Evolutionary conservation across 2,329 filamentous ascomycete species (phyloP).

Genomic region (Trichoderma afroharzianum): DNA sequence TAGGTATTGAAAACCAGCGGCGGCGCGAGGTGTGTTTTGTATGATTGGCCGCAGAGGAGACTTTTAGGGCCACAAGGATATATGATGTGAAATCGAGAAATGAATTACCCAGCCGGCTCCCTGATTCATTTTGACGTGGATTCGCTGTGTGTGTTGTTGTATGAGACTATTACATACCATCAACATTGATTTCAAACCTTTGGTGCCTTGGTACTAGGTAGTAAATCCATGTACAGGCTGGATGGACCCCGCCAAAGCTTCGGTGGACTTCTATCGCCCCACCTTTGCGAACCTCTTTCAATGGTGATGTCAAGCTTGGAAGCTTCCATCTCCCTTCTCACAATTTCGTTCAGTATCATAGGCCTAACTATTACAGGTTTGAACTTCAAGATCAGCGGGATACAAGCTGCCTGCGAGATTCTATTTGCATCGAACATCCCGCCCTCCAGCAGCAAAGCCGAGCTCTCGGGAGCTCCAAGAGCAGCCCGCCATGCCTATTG

Average conservation of each 20-base stretch:
- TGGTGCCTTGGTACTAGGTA: background rate
- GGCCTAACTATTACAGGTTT: background rate
- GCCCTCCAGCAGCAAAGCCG: background rate
- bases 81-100: background rate
- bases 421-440: background rate
- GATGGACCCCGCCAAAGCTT: constrained; percentile 12
- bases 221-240: background rate
- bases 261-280: constrained; percentile 14
- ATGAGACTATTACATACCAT: background rate
- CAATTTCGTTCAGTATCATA: background rate
- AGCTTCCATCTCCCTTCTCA: background rate
- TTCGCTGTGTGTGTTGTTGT: background rate
- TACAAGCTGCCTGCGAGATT: background rate
- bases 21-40: background rate
- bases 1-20: background rate
- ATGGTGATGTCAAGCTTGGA: background rate
- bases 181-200: background rate
- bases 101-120: background rate
- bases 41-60: background rate
- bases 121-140: background rate
- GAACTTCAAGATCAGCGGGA: background rate
- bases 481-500: constrained; percentile 43
- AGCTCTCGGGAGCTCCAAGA: constrained; percentile 11
- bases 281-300: constrained; percentile 1
- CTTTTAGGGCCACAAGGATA: background rate